phyloP scores from a whole-genome alignment of 2,329 filamentous ascomycete genomes.

The Exutisphaerella laricina region DNA sequence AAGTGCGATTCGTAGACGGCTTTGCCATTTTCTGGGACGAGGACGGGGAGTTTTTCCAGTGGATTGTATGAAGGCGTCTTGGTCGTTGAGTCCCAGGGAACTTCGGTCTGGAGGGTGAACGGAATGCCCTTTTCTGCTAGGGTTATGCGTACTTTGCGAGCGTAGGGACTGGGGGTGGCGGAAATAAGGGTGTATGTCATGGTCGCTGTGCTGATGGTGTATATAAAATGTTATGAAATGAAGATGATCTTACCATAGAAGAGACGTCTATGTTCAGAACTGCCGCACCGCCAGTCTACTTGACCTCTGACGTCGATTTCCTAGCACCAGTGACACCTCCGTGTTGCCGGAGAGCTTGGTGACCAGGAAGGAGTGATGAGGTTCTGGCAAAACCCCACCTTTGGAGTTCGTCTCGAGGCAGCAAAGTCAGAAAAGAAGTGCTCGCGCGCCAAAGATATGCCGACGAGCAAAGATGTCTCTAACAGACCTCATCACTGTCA shows the following conservation, averaged over 20 bases:
- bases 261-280: too few relatives aligned
- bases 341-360: slow-evolving; percentile 8
- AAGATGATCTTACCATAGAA: too few relatives aligned
- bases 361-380: background rate
- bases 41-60: slow-evolving; percentile 37
- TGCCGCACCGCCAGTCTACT: too few relatives aligned
- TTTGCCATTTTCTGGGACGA: slow-evolving; percentile 31
- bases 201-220: background rate
- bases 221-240: background rate
- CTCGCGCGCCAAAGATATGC: too few relatives aligned
- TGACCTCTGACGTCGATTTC: background rate
- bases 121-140: slow-evolving; percentile 38
- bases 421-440: too few relatives aligned
- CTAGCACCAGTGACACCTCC: slow-evolving; percentile 4
- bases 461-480: slow-evolving; percentile 23
- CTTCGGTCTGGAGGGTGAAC: slow-evolving; percentile 39
- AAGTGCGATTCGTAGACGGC: slow-evolving; percentile 35
- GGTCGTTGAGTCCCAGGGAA: slow-evolving; percentile 40
- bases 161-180: slow-evolving; percentile 38
- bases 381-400: too few relatives aligned
- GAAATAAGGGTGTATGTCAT: slow-evolving; percentile 29
- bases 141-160: slow-evolving; percentile 39
- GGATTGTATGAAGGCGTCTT: slow-evolving; percentile 38
- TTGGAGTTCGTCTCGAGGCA: too few relatives aligned
- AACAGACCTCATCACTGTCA: slow-evolving; percentile 27